A percentile compares a stretch with the other conserved stretches of the same genome.
Evolutionary conservation across 1,284 basidiomycete species (phyloP).

Genomic region (Ceratobasidium sp.): DNA sequence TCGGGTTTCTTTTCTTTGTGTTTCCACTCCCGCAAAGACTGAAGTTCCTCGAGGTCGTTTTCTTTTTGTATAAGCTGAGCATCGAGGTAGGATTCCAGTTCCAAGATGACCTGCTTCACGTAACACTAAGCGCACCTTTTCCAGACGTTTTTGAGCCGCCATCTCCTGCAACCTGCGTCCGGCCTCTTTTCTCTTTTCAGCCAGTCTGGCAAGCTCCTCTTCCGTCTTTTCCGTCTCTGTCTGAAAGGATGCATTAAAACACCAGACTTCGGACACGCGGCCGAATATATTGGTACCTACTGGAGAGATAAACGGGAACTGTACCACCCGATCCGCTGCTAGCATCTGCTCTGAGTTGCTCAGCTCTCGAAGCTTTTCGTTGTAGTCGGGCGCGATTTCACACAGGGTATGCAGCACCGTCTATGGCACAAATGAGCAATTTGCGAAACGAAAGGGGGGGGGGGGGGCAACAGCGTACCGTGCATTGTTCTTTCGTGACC

Average conservation of each 20-base stretch:
- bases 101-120: background rate
- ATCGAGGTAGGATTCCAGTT: background rate
- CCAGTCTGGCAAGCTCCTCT: constrained; percentile 82
- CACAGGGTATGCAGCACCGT: constrained; percentile 92
- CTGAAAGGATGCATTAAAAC: constrained; percentile 49
- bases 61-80: constrained; percentile 82
- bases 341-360: constrained; percentile 72
- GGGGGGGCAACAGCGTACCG: constrained; percentile 56
- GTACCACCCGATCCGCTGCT: constrained; percentile 76
- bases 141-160: constrained; percentile 85
- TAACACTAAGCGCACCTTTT: constrained; percentile 70
- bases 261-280: background rate
- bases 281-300: constrained; percentile 51
- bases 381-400: constrained; percentile 86
- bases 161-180: constrained; percentile 91
- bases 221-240: constrained; percentile 88
- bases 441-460: constrained; percentile 53
- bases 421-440: constrained; percentile 56
- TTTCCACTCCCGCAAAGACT: constrained; percentile 72
- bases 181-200: constrained; percentile 86
- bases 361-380: constrained; percentile 70
- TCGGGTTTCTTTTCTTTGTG: constrained; percentile 77
- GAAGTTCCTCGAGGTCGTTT: constrained; percentile 79
- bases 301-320: constrained; percentile 83
- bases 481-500: constrained; percentile 63